These are phyloP conservation scores for Globisporangium takayamanum DNA, from an alignment of 352 stramenopile species.

Conservation along the genomic window DNA sequence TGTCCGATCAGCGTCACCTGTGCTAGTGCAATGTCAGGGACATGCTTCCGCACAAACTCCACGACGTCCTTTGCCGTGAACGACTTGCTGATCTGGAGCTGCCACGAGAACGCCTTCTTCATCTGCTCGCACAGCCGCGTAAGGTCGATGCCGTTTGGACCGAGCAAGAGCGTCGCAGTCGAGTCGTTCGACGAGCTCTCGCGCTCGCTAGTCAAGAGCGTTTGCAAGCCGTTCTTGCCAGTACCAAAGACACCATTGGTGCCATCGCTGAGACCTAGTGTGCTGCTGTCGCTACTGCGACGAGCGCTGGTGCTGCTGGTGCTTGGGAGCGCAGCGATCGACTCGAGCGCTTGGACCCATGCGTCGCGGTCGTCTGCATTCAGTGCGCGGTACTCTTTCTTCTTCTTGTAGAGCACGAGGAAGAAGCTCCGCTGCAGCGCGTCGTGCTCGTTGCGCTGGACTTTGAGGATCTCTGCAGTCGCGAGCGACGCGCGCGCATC, in stretches of 20 bases:
- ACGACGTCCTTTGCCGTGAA: slow-evolving; percentile 63
- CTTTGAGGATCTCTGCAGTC: slow-evolving; percentile 61
- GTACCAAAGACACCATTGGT: neutral
- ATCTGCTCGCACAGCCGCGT: slow-evolving; percentile 58
- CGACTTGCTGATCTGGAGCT: slow-evolving; percentile 72
- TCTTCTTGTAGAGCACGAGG: slow-evolving; percentile 67
- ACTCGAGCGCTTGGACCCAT: slow-evolving; percentile 62
- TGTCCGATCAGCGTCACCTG: slow-evolving; percentile 57
- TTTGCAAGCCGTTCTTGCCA: neutral
- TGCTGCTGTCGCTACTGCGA: neutral
- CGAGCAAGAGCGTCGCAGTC: slow-evolving; percentile 11
- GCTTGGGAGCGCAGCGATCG: slow-evolving; percentile 49
- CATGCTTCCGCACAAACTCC: slow-evolving; percentile 50
- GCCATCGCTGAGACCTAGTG: neutral
- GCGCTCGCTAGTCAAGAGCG: slow-evolving; percentile 1
- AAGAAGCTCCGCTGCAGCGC: slow-evolving; percentile 37
- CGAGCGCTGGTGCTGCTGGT: neutral
- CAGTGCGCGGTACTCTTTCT: slow-evolving; percentile 65
- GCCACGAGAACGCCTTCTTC: slow-evolving; percentile 62
- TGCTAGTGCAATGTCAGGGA: slow-evolving; percentile 23
- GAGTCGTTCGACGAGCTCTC: slow-evolving; percentile 5
- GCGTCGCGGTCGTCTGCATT: slow-evolving; percentile 50
- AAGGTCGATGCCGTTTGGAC: slow-evolving; percentile 48
- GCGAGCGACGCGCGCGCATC: slow-evolving; percentile 35
- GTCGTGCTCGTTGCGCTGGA: slow-evolving; percentile 38